phyloP scores from a whole-genome alignment of 192 early-diverging fungal species.

The Lobosporangium transversale region DNA sequence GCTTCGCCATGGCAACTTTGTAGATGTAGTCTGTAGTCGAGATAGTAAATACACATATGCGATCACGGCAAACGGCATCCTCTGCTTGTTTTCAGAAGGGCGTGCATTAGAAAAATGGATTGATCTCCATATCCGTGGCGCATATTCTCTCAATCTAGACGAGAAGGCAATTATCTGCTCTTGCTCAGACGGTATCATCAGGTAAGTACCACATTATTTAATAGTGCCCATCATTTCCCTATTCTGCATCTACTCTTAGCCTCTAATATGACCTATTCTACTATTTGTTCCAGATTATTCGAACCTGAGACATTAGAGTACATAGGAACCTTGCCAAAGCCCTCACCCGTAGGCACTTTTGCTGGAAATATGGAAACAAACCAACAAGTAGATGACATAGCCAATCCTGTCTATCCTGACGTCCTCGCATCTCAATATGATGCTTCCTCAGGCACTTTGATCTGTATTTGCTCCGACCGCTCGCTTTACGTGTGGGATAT shows the following conservation, averaged over 20 bases:
- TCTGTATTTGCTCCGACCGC: conserved; percentile 74
- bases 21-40: conserved; percentile 69
- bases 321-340: conserved; percentile 76
- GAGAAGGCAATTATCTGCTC: conserved; percentile 74
- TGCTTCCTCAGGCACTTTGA: conserved; percentile 57
- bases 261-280: neutral
- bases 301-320: conserved; percentile 76
- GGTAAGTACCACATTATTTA: too few relatives aligned
- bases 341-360: conserved; percentile 71
- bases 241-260: too few relatives aligned
- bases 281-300: conserved; percentile 64
- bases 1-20: conserved; percentile 75
- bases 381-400: conserved; percentile 15
- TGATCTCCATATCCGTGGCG: conserved; percentile 74
- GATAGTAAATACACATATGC: conserved; percentile 65
- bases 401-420: conserved; percentile 64
- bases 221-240: too few relatives aligned
- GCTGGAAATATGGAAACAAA: conserved; percentile 12
- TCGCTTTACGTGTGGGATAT: conserved; percentile 83
- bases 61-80: conserved; percentile 73
- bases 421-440: conserved; percentile 70
- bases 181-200: conserved; percentile 77
- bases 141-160: conserved; percentile 70
- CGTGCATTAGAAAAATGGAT: conserved; percentile 83
- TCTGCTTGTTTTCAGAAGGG: conserved; percentile 72